phyloP scores from a whole-genome alignment of 306 rosid species.

The Vicia villosa region DNA sequence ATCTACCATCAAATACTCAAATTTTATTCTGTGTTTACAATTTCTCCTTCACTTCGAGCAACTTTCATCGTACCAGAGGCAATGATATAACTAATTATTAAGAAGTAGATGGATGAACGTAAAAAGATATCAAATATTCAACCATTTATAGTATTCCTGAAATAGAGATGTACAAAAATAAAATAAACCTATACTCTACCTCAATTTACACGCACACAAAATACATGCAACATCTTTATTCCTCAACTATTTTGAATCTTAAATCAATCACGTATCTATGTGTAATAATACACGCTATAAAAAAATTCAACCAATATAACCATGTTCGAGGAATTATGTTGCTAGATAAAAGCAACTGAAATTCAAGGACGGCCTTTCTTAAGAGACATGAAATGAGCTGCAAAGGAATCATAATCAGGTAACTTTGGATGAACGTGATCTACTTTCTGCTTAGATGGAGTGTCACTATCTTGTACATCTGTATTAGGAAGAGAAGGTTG shows the following conservation, averaged over 20 bases:
- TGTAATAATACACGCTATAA: constrained; percentile 25
- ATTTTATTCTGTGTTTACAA: too few species aligned
- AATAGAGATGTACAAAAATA: constrained; percentile 29
- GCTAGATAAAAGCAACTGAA: constrained; percentile 30
- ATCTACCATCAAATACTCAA: too few species aligned
- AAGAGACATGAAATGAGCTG: constrained; percentile 72
- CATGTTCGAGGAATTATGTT: constrained; percentile 30
- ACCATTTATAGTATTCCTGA: not conserved
- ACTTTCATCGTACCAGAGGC: too few species aligned
- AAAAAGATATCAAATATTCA: constrained; percentile 9
- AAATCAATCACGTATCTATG: constrained; percentile 31
- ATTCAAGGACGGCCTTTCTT: constrained; percentile 52
- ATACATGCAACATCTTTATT: constrained; percentile 25
- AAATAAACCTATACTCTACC: constrained; percentile 4
- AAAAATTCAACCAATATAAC: constrained; percentile 24
- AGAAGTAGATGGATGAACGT: not conserved
- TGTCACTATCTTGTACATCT: constrained; percentile 38
- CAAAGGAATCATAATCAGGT: constrained; percentile 74
- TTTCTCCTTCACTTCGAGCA: too few species aligned
- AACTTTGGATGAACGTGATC: constrained; percentile 87
- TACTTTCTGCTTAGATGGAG: constrained; percentile 47
- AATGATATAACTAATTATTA: not conserved
- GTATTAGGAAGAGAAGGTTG: constrained; percentile 44
- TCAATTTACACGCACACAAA: constrained; percentile 22
- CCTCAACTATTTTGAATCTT: constrained; percentile 33